Evolutionary conservation across 306 rosid species (phyloP).

Genomic region (Citrullus mucosospermus): DNA sequence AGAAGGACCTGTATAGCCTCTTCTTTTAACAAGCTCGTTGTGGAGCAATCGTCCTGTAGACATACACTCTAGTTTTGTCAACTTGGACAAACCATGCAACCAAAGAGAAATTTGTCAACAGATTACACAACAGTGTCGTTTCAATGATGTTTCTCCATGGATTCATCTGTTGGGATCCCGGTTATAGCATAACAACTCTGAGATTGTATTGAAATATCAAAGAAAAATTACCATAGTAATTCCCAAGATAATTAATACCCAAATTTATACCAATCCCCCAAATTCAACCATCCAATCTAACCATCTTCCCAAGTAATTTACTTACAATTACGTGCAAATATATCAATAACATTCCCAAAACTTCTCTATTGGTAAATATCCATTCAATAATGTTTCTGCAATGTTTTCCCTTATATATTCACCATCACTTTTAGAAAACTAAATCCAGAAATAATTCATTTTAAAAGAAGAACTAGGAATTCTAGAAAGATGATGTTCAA

Average conservation of each 20-base stretch:
- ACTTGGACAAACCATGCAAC: neutral
- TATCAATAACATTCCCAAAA: neutral
- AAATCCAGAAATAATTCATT: neutral
- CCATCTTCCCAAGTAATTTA: neutral
- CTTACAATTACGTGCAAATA: neutral
- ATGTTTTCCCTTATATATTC: neutral
- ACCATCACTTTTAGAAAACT: neutral
- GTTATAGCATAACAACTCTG: neutral
- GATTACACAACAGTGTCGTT: neutral
- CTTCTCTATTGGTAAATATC: neutral
- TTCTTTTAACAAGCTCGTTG: slow-evolving; percentile 33
- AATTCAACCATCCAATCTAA: neutral
- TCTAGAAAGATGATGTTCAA: neutral
- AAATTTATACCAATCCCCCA: neutral
- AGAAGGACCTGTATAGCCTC: slow-evolving; percentile 47
- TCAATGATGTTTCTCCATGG: neutral
- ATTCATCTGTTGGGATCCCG: neutral
- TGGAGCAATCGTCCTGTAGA: slow-evolving; percentile 36
- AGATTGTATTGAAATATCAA: neutral
- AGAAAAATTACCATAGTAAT: neutral
- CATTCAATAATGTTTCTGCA: neutral
- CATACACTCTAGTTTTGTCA: neutral
- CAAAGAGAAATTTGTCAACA: neutral
- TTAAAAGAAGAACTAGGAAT: neutral
- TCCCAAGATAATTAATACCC: neutral